A percentile compares a stretch with the other conserved stretches of the same genome.
These are phyloP conservation scores for Epichloe aotearoae DNA, from an alignment of 2,329 filamentous ascomycete genomes.

Conservation along the genomic window DNA sequence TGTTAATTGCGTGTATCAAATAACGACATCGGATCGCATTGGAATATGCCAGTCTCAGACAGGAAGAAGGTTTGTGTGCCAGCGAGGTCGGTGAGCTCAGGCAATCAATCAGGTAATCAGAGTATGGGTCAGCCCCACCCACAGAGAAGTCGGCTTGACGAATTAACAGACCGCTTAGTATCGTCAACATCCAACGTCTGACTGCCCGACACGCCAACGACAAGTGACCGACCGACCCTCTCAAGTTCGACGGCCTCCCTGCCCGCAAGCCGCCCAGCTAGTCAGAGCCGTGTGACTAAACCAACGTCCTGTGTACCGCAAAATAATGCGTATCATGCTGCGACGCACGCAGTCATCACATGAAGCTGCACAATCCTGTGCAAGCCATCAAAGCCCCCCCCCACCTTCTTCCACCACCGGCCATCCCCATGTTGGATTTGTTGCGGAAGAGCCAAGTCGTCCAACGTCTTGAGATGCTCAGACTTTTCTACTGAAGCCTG, in stretches of 20 bases:
- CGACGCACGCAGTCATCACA: background rate
- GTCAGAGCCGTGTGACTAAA: background rate
- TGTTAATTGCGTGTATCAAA: background rate
- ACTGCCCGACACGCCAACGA: background rate
- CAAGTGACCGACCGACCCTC: no score
- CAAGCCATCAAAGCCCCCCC: no score
- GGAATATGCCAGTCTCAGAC: background rate
- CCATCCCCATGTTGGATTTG: no score
- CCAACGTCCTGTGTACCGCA: background rate
- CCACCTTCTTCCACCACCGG: no score
- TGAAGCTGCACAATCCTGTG: background rate
- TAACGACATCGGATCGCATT: background rate
- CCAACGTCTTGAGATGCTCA: no score
- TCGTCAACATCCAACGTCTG: background rate
- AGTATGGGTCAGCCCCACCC: background rate
- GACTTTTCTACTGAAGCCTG: no score
- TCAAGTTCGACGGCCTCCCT: background rate
- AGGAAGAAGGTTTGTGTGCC: background rate
- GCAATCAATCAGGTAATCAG: background rate
- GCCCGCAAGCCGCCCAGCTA: background rate
- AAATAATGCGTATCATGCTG: background rate
- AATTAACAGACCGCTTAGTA: background rate
- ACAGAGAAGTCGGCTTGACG: background rate
- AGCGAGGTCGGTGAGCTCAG: background rate
- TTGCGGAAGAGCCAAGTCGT: no score